Evolutionary conservation across 1,284 basidiomycete genomes (phyloP), one percentile per base, ranked within the genome.

Genomic region (Erythrobasidium hasegawianum): DNA sequence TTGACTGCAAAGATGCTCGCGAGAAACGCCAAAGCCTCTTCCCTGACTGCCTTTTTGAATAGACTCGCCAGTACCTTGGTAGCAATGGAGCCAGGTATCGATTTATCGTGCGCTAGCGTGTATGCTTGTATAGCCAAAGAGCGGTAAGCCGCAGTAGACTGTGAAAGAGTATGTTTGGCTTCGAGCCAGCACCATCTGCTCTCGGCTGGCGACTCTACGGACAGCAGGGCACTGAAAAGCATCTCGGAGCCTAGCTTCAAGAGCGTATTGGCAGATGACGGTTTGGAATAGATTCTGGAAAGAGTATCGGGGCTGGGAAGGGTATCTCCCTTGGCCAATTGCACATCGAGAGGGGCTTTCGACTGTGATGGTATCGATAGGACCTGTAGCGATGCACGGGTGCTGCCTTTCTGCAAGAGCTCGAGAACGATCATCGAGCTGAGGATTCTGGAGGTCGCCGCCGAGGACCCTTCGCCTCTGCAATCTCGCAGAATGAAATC

Each of bases 21-120:
- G 20, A 97, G 83, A 81, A 97, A 94, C 1, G 86, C 80, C n/a
- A 97, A 79, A 0, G 86, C 81, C 60, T 87, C 86, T 20, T 87
- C 84, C 59, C 83, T 83, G 2, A 94, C 52, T 41, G 71, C 79
- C 61, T 81, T 83, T 50, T 82, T 78, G 73, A 97, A 89, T 0
- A 96, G 77, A 2, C n/a, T 9, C 11, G 39, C 20, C 4, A 60
- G 29, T 5, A 66, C 14, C 13, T 16, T n/a, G 14, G 43, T 43
- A 18, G 38, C 50, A 7, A 38, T 11, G 22, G 56, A 57, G 26
- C 57, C 59, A 39, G 69, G 58, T 20, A 75, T 68, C 18, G 68
- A 45, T 80, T 81, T 49, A 5, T 75, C 75, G 68, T 86, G 88
- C 33, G 85, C 83, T 43, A 89, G 72, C 33, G 74, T 76, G 75